Conservation (phyloP, 176 grass and related monocot species). For the Avena eriantha region DNA sequence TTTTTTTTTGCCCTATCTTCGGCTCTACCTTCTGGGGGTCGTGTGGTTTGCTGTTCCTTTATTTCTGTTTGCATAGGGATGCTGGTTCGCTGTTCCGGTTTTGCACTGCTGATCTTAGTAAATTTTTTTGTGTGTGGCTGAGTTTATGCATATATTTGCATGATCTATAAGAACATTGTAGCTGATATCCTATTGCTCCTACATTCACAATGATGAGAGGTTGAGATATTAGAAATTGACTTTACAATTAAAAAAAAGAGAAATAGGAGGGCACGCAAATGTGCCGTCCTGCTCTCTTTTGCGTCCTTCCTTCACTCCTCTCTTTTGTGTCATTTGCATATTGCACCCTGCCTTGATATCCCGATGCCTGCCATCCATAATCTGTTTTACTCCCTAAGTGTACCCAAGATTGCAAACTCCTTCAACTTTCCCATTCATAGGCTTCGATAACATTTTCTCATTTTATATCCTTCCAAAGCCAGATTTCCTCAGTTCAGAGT, state of each 20-base stretch:
- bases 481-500: background rate
- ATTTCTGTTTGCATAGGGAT: too few relatives aligned
- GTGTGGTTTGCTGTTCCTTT: too few relatives aligned
- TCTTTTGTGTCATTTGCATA: background rate
- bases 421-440: background rate
- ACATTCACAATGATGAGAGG: background rate
- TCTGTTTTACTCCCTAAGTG: background rate
- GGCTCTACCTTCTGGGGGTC: background rate
- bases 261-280: background rate
- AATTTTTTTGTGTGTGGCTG: background rate
- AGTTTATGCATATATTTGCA: background rate
- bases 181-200: background rate
- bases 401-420: background rate
- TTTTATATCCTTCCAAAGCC: background rate
- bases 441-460: background rate
- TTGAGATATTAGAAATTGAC: background rate
- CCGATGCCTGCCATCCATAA: background rate
- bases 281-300: background rate
- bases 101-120: slow-evolving; percentile 1
- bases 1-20: slow-evolving; percentile 12
- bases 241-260: background rate
- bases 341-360: background rate
- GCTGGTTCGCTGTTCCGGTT: background rate
- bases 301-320: background rate
- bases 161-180: background rate